Conservation (phyloP, 2,329 filamentous ascomycete species). For the Lecanicillium sp. region DNA sequence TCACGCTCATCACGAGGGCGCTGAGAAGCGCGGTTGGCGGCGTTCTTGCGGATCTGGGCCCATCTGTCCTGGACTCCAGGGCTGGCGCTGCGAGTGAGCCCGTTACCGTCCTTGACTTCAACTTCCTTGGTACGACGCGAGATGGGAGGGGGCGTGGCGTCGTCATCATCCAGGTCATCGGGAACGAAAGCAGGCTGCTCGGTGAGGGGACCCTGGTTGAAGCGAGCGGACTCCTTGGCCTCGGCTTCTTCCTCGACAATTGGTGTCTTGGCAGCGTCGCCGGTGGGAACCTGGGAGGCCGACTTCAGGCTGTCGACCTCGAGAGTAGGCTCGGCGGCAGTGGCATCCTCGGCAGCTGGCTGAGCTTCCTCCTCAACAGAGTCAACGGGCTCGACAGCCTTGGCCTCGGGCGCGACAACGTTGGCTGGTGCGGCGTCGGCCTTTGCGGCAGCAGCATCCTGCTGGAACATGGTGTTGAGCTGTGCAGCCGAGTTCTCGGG, state of each 20-base stretch:
- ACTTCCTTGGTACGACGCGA: constrained; percentile 31
- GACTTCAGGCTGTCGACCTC: neutral
- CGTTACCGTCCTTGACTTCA: neutral
- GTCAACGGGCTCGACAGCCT: constrained; percentile 19
- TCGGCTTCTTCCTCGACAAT: constrained; percentile 54
- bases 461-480: constrained; percentile 45
- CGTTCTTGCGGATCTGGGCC: constrained; percentile 95
- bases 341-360: neutral
- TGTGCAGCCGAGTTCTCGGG: constrained; percentile 48
- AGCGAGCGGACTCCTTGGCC: constrained; percentile 57
- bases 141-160: constrained; percentile 47
- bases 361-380: neutral
- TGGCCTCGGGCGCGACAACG: constrained; percentile 18
- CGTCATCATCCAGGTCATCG: constrained; percentile 46
- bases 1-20: constrained; percentile 61
- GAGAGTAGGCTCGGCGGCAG: constrained; percentile 7
- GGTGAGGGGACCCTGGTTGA: constrained; percentile 81
- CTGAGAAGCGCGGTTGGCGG: constrained; percentile 68
- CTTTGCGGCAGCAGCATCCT: constrained; percentile 25
- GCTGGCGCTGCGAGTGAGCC: constrained; percentile 27
- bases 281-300: constrained; percentile 1
- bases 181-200: constrained; percentile 84
- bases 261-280: constrained; percentile 49
- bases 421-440: constrained; percentile 12
- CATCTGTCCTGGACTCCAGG: constrained; percentile 64